A percentile compares a stretch with the other conserved stretches of the same genome.
phyloP scores from a whole-genome alignment of 257 asterid species.

The Solanum ossicruentum region DNA sequence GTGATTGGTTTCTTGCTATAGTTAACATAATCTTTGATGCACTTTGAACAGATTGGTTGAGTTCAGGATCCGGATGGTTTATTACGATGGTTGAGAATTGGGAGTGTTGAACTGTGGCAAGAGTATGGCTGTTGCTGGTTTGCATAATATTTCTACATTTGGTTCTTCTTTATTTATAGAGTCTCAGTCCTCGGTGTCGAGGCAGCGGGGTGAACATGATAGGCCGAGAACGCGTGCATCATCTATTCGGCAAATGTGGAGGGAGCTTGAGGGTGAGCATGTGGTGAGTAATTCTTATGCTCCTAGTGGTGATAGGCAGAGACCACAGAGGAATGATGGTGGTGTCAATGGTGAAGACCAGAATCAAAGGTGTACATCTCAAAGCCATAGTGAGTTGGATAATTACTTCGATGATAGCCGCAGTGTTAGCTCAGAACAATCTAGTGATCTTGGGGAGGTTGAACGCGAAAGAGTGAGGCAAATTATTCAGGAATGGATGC shows the following conservation, averaged over 20 bases:
- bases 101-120: neutral
- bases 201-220: conserved; percentile 28
- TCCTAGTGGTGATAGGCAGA: conserved; percentile 13
- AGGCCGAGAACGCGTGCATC: conserved; percentile 49
- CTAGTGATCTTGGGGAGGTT: conserved; percentile 54
- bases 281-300: conserved; percentile 28
- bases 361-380: conserved; percentile 16
- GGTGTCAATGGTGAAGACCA: conserved; percentile 24
- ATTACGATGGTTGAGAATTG: conserved; percentile 1
- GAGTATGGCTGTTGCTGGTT: conserved; percentile 69
- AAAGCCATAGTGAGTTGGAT: conserved; percentile 19
- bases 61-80: conserved; percentile 9
- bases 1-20: neutral
- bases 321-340: conserved; percentile 16
- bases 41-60: neutral
- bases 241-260: conserved; percentile 79
- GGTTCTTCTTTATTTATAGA: conserved; percentile 41
- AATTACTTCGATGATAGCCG: conserved; percentile 34
- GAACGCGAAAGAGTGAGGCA: conserved; percentile 77
- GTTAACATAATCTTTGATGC: conserved; percentile 4
- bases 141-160: conserved; percentile 42
- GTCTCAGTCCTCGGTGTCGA: conserved; percentile 26
- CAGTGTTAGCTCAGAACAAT: conserved; percentile 49
- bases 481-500: conserved; percentile 71
- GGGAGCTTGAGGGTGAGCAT: conserved; percentile 72